phyloP scores from a whole-genome alignment of 2,329 filamentous ascomycete species.

The Colletotrichum kahawae region DNA sequence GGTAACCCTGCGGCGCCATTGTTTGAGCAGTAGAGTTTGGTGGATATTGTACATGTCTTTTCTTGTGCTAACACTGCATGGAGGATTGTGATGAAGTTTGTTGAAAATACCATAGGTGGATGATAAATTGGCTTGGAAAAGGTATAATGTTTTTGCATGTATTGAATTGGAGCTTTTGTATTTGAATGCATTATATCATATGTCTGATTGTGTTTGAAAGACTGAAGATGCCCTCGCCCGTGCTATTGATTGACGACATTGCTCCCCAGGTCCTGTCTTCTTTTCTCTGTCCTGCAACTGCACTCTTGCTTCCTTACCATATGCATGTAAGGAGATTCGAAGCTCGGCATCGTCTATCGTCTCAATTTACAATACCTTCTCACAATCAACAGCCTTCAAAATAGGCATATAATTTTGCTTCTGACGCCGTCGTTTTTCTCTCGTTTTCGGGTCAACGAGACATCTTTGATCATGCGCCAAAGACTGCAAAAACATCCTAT shows the following conservation, averaged over 20 bases:
- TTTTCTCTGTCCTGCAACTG: not conserved
- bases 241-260: fast-evolving
- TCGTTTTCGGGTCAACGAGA: not conserved
- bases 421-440: not conserved
- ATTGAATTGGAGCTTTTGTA: not conserved
- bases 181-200: not conserved
- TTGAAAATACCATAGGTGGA: not conserved
- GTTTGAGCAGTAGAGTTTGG: slow-evolving; percentile 25
- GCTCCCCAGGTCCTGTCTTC: not conserved
- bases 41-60: not conserved
- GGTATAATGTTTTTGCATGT: not conserved
- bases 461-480: not conserved
- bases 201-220: not conserved
- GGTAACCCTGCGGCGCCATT: slow-evolving; percentile 34
- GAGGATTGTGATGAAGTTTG: not conserved
- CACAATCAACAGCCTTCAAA: not conserved
- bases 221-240: fast-evolving
- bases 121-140: not conserved
- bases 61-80: not conserved
- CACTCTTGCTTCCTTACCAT: not conserved
- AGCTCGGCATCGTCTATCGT: too few species aligned
- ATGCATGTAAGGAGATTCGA: not conserved
- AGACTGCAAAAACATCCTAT: not conserved
- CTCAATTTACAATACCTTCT: not conserved
- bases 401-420: not conserved